Percentiles rank a stretch among this genome's conserved stretches.
Evolutionary conservation across 768 basidiomycete species (phyloP).

Genomic region (Termitomyces bulborhizus): DNA sequence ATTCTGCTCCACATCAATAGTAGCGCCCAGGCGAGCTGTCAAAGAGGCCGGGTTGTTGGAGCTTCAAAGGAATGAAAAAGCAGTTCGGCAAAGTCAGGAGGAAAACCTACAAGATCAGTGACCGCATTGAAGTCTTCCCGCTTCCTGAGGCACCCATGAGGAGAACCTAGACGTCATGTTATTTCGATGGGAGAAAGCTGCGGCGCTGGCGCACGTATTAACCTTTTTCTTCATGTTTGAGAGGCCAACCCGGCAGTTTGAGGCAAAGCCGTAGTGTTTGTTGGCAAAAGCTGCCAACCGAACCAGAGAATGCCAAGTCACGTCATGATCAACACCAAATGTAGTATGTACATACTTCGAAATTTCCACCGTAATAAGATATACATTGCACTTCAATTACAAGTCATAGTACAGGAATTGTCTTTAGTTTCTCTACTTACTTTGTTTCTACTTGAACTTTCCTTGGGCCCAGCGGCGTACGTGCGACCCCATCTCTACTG

Average conservation of each 20-base stretch:
- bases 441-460: slow-evolving; percentile 37
- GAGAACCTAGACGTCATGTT: slow-evolving; percentile 61
- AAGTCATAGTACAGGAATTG: slow-evolving; percentile 5
- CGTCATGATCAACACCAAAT: not conserved
- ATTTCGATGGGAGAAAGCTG: slow-evolving; percentile 10
- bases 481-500: slow-evolving; percentile 85
- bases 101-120: slow-evolving; percentile 88
- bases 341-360: not conserved
- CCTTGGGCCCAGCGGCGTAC: slow-evolving; percentile 65
- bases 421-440: slow-evolving; percentile 1
- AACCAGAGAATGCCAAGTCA: slow-evolving; percentile 2
- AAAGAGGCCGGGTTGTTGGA: slow-evolving; percentile 92
- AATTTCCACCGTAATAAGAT: not conserved
- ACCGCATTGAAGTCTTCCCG: slow-evolving; percentile 97
- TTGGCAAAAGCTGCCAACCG: slow-evolving; percentile 9
- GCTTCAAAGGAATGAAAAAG: slow-evolving; percentile 32
- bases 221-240: slow-evolving; percentile 59
- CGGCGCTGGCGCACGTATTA: slow-evolving; percentile 13
- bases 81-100: not conserved
- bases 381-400: not conserved
- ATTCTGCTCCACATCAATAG: slow-evolving; percentile 97
- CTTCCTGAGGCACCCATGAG: slow-evolving; percentile 97
- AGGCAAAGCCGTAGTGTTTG: slow-evolving; percentile 7
- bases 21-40: slow-evolving; percentile 88
- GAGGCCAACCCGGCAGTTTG: slow-evolving; percentile 8